phyloP scores from a whole-genome alignment of 140 eudicot species.

The Anethum foeniculum region DNA sequence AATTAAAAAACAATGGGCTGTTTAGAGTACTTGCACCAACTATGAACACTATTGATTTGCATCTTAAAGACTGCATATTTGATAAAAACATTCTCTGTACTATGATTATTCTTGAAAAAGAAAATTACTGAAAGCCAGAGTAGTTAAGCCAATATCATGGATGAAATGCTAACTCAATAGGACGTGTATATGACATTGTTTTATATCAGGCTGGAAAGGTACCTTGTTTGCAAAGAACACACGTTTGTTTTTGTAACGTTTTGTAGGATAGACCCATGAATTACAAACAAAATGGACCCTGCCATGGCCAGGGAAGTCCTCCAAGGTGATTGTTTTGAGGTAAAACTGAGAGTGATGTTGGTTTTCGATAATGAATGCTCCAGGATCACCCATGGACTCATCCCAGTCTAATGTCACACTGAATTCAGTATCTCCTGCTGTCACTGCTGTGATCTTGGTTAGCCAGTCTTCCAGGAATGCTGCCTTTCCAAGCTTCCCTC shows the following conservation, averaged over 20 bases:
- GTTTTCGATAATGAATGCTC: conserved; percentile 57
- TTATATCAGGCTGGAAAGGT: background rate
- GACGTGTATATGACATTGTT: background rate
- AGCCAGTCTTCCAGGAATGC: conserved; percentile 51
- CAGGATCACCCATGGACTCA: conserved; percentile 61
- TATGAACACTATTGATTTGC: background rate
- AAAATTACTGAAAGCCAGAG: background rate
- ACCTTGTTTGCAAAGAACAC: conserved; percentile 85
- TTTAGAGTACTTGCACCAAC: background rate
- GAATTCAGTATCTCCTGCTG: conserved; percentile 39
- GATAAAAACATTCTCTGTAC: background rate
- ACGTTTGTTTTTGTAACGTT: conserved; percentile 54
- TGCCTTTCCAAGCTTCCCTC: conserved; percentile 60
- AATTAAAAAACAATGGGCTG: background rate
- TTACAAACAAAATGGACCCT: conserved; percentile 56
- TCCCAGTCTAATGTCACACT: conserved; percentile 65
- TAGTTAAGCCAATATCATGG: background rate
- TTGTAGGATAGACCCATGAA: conserved; percentile 85
- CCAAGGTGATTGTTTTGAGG: conserved; percentile 57
- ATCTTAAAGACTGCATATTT: background rate
- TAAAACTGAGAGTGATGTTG: conserved; percentile 61
- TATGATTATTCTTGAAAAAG: background rate
- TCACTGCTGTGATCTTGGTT: conserved; percentile 21
- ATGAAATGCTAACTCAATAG: background rate
- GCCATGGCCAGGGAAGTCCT: conserved; percentile 67